phyloP scores from a whole-genome alignment of 1,284 basidiomycete genomes.

The Boletellus sp. region DNA sequence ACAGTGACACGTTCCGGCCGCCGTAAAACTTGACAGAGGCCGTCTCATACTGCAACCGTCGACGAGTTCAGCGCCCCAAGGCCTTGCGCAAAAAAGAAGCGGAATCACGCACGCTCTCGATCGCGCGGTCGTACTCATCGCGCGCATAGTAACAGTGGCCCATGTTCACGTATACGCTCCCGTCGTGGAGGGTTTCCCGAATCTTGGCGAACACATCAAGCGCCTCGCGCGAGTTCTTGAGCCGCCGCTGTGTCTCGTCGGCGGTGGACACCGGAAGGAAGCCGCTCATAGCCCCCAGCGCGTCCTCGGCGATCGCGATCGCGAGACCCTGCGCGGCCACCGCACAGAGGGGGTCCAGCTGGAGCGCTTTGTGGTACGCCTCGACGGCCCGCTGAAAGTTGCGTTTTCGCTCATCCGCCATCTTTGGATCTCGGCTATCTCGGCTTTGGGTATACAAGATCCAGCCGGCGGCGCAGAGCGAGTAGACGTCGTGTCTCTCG shows the following conservation, averaged over 20 bases:
- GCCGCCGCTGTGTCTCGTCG: slow-evolving; percentile 63
- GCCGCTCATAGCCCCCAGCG: slow-evolving; percentile 61
- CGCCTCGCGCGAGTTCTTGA: slow-evolving; percentile 78
- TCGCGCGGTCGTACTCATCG: slow-evolving; percentile 91
- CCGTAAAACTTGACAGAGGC: slow-evolving; percentile 73
- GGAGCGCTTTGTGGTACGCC: slow-evolving; percentile 86
- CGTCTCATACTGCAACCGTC: slow-evolving; percentile 72
- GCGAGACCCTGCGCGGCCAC: slow-evolving; percentile 91
- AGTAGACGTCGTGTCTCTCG: slow-evolving; percentile 85
- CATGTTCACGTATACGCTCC: slow-evolving; percentile 90
- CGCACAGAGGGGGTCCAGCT: slow-evolving; percentile 78
- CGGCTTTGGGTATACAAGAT: slow-evolving; percentile 81
- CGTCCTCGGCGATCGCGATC: slow-evolving; percentile 88
- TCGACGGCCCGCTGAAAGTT: slow-evolving; percentile 82
- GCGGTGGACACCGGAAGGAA: slow-evolving; percentile 43
- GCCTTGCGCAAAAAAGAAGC: too few relatives aligned
- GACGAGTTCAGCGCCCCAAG: neutral
- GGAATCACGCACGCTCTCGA: slow-evolving; percentile 82
- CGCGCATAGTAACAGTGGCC: slow-evolving; percentile 89
- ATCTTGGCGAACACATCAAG: slow-evolving; percentile 86
- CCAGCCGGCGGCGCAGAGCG: slow-evolving; percentile 84
- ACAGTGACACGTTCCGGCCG: slow-evolving; percentile 65
- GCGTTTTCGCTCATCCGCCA: slow-evolving; percentile 67
- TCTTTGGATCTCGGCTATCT: slow-evolving; percentile 67
- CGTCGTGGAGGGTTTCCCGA: slow-evolving; percentile 79